Percentiles rank a stretch among this genome's conserved stretches.
phyloP scores from a whole-genome alignment of 108 stramenopile genomes.

The Mayamaea pseudoterrestris region DNA sequence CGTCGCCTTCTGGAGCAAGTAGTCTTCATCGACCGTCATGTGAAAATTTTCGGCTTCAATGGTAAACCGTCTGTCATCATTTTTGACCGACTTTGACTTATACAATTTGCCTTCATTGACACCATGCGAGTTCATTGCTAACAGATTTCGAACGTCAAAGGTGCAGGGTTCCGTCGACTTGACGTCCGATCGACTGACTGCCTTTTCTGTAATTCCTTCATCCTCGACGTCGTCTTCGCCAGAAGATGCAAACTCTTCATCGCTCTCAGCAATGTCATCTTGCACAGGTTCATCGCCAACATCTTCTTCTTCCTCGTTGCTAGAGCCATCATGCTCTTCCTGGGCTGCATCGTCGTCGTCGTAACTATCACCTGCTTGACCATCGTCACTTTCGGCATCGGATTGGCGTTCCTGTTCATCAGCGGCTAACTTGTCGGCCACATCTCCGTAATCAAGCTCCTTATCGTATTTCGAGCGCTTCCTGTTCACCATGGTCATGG shows the following conservation, averaged over 20 bases:
- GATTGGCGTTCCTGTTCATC: conserved; percentile 1
- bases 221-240: conserved; percentile 6
- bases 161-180: conserved; percentile 68
- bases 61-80: conserved; percentile 11
- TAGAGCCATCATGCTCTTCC: conserved; percentile 11
- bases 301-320: conserved; percentile 16
- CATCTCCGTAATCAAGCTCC: conserved; percentile 1
- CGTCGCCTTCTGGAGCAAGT: conserved; percentile 52
- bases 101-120: conserved; percentile 43
- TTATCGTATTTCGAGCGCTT: background rate
- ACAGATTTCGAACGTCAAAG: conserved; percentile 62
- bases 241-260: too few species aligned
- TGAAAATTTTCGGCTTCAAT: conserved; percentile 19
- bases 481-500: too few species aligned
- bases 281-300: conserved; percentile 11
- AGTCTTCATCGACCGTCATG: conserved; percentile 30
- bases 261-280: conserved; percentile 5
- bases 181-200: conserved; percentile 6
- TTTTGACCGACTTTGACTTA: conserved; percentile 5
- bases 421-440: conserved; percentile 1
- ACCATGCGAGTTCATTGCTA: conserved; percentile 67
- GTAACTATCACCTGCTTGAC: conserved; percentile 10
- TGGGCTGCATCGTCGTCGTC: conserved; percentile 18
- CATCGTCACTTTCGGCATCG: conserved; percentile 3
- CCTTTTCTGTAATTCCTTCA: background rate